Evolutionary conservation across 2,329 filamentous ascomycete species (phyloP), one percentile per base, ranked within the genome.

Genomic region (Hortaea sp.): DNA sequence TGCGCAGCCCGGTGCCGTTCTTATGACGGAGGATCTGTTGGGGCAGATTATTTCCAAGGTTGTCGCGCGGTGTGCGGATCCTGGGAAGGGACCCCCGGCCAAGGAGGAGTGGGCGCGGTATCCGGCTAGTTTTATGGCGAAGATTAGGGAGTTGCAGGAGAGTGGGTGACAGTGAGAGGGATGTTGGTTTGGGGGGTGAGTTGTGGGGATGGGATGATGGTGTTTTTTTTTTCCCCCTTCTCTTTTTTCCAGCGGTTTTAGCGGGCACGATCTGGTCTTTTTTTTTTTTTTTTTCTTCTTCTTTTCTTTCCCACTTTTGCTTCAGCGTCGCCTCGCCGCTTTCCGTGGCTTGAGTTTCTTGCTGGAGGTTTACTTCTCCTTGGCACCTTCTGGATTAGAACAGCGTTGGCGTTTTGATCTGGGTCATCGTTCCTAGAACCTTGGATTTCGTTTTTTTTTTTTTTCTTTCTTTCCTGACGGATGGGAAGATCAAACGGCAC

Each of bases 21-120:
- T 62, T 48, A 76, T 74, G 51, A 77, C 63, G 9, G 71, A 80
- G 57, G 76, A 79, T n/a, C 66, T 81, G 57, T 66, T 82, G 4
- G 73, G 69, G 2, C 72, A 78, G 51, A 77, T 82, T 30, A 71
- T 82, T 51, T 69, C 70, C 43, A 75, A 76, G 41, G 77, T 82
- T 11, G 73, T 79, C 4, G 73, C 78, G 49, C 73, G 80, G 51
- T 81, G 78, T 57, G 66, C 72, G 29, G 74, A 75, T 54, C 58
- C 62, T 6, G 65, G 63, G 27, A 74, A 73, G 49, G 71, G 74
- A 4, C 59, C 75, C 5, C 78, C 78, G 2, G 74, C 66, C 11
- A 74, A 78, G 32, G 75, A 77, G 47, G 79, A 82, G 57, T 67
- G 72, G 38, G 49, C 61, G 12, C 54, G 61, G 47, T 74, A 73